Base-by-base conservation (phyloP, 495 filamentous ascomycete species). In the Penicillium mononematosum region DNA sequence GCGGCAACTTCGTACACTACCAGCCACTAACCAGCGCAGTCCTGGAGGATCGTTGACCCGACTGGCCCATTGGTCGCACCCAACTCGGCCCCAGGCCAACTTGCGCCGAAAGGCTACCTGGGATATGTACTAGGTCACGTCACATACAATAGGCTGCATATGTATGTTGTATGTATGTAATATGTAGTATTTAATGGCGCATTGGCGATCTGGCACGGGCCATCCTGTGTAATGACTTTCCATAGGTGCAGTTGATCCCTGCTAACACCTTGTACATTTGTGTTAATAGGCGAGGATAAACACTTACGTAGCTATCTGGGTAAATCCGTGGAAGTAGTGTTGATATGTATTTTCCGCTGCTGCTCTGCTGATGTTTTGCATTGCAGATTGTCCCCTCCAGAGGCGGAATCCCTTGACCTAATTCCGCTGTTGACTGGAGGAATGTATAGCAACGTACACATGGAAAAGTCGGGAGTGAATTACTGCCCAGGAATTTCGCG, bases 51-150 rank as follows among this genome's bases (percentile, higher is more conserved):
- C 55, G 55, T 55, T 59, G 58, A 68, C 62, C 45, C 56, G 60
- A 64, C 63, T 59, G 53, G 63, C 53, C 50, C 50, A 63, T 51
- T 46, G 22, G 63, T 68, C 65, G 60, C 65, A 66, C 65, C 65
- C 65, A 63, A 61, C 22, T 63, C 58, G 58, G 62, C 16, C 47
- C 60, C 63, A 65, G 41, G 47, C 31, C 12, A 50, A 39, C 43
- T 32, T 10, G 25, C 56, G 56, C 60, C 54, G 59, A 55, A 41
- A 39, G 3, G 36, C 36, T 25, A 56, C 32, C 32, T 22, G 27
- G 5, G 14, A 39, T 32, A 34, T 36, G 31, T 34, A 14, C 3
- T 50, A 44, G 17, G 50, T 22, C 50, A 47, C 45, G 27, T 47
- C 45, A 20, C 45, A 32, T 48, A 34, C 11, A n/a, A 39, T 29